Percentiles rank a stretch among this genome's conserved stretches.
phyloP scores from a whole-genome alignment of 495 filamentous ascomycete species.

The Neurospora discreta region DNA sequence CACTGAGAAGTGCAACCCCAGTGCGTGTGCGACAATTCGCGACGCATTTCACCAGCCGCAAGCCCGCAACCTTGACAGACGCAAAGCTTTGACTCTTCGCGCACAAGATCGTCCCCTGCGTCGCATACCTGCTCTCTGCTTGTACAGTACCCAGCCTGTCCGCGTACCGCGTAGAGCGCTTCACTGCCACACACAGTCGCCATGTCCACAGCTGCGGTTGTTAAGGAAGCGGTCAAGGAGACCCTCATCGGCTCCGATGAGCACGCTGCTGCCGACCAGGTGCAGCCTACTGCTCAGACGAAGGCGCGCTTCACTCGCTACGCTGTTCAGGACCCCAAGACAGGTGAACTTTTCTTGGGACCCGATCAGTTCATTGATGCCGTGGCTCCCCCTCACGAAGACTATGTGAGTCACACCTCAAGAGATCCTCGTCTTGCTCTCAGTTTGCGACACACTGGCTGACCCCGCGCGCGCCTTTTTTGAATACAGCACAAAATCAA shows the following conservation, averaged over 20 bases:
- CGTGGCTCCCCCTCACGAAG: conserved; percentile 74
- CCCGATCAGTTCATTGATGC: conserved; percentile 81
- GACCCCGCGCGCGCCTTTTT: conserved; percentile 1
- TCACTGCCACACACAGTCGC: conserved; percentile 4
- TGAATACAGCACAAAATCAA: conserved; percentile 81
- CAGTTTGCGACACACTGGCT: conserved; percentile 13
- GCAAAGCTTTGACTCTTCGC: not conserved
- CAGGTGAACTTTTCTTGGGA: conserved; percentile 69
- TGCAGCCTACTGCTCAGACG: conserved; percentile 55
- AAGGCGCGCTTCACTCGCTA: conserved; percentile 64
- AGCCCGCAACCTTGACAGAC: not conserved
- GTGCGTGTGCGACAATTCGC: not conserved
- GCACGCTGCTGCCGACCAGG: conserved; percentile 17
- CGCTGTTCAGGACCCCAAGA: conserved; percentile 61
- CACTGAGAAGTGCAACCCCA: not conserved
- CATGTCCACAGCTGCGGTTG: conserved; percentile 32
- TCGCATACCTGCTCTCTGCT: not conserved
- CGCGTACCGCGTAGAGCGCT: not conserved
- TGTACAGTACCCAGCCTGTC: not conserved
- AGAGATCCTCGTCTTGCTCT: conserved; percentile 1
- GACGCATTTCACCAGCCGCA: not conserved
- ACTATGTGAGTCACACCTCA: conserved; percentile 62
- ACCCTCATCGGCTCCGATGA: conserved; percentile 57
- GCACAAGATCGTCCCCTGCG: not conserved
- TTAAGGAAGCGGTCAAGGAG: conserved; percentile 68